Base-by-base conservation (phyloP, 331 rosid species). In the Malus hybrid region DNA sequence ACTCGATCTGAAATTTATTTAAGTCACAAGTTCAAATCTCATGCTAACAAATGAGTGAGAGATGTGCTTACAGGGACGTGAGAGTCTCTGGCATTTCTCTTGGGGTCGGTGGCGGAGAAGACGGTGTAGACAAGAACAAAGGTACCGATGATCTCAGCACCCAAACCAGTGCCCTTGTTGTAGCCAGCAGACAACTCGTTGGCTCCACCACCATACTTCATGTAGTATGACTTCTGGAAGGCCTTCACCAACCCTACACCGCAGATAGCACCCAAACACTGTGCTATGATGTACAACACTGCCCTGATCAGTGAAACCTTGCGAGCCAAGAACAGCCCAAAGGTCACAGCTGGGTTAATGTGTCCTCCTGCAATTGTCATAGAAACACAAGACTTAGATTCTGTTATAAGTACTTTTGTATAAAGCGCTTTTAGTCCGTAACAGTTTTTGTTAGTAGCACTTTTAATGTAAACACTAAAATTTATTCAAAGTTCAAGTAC, bases 141-240 rank as follows among this genome's bases (percentile, higher is more conserved):
- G 85, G 98, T 93, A 0, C 98, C 98, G 3, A 93, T 93, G 66
- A 93, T 93, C 80, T 93, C 98, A 7, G 97, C 98, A 6, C 97
- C 98, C 65, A 93, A 70, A 22, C 97, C 98, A 4, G 86, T 83
- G 0, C 98, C 98, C 66, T 84, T 90, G 85, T 61, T 91, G 79
- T 91, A 93, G 3, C 96, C 97, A 3, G 0, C 19, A 0, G 22
- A 2, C 0, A 93, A 84, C 32, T 10, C 29, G 67, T 93, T 93
- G 69, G 86, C 97, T 2, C 98, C 98, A 16, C 97, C 97, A 0
- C 77, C 82, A 11, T 88, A 82, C 62, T 79, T 73, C 61, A 42
- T 10, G 84, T 85, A 93, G 82, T 65, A 81, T 0, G 93, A 6
- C 56, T 72, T 86, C 7, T 93, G 98, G 82, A 91, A 93, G 7